Conservation (phyloP, 768 basidiomycete species). For the Hortiboletus flavorubellus region DNA sequence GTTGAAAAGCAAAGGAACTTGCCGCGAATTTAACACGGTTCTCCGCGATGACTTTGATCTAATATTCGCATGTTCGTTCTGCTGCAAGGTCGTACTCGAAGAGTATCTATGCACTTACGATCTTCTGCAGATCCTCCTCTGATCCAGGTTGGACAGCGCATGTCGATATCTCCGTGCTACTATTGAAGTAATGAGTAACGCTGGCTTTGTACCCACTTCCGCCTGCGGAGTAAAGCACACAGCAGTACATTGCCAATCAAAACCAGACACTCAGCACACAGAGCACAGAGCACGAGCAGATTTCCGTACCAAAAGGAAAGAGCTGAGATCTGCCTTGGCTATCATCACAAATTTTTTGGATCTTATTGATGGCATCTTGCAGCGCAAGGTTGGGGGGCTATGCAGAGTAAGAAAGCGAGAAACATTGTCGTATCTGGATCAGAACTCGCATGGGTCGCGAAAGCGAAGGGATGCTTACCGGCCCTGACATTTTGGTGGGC, state of each 20-base stretch:
- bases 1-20: not conserved
- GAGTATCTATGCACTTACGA: not conserved
- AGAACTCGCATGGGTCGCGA: not conserved
- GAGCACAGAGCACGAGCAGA: not conserved
- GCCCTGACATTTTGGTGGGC: not conserved
- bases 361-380: not conserved
- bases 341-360: not conserved
- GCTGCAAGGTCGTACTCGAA: too few species aligned
- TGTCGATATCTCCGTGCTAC: conserved; percentile 5
- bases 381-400: not conserved
- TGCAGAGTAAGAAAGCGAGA: not conserved
- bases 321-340: conserved; percentile 8
- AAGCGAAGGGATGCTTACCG: not conserved
- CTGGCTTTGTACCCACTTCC: conserved; percentile 12
- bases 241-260: not conserved
- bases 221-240: not conserved
- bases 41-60: conserved; percentile 8
- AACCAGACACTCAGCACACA: not conserved
- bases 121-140: not conserved
- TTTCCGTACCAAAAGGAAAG: conserved; percentile 6
- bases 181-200: conserved; percentile 8
- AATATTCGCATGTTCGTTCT: not conserved
- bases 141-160: conserved; percentile 14
- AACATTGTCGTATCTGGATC: not conserved
- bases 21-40: conserved; percentile 10